Evolutionary conservation across 2,329 filamentous ascomycete species (phyloP), one percentile per base, ranked within the genome.

Genomic region (Aspergillus fumigatiaffinis): DNA sequence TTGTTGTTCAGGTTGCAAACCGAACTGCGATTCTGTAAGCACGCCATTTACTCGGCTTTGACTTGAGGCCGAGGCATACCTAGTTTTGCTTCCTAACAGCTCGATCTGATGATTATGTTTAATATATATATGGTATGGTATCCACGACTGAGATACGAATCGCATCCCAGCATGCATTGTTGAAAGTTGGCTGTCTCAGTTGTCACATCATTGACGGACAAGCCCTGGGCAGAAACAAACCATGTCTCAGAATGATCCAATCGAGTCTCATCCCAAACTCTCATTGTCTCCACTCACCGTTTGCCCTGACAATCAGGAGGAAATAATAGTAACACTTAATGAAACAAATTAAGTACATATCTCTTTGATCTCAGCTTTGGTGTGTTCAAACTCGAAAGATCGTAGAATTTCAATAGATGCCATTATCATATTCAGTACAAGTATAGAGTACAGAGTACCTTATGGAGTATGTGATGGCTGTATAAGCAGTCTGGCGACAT

Each of bases 211-310:
- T 61, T 51, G 48, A 47, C 54, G 32, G 53, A 55, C 44, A 50
- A 62, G 55, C 52, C 54, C 58, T 61, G 54, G 56, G 46, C 59
- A 67, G 68, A 71, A 71, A 71, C 69, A 66, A 59, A 59, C 63
- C 62, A 65, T 71, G 70, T 72, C 70, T 72, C 70, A 72, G 68
- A 38, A 48, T 51, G 55, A n/a, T 53, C 62, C 59, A 61, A 68
- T 66, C 56, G 61, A 52, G 42, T 44, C 20, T 26, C n/a, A 20
- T 54, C n/a, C n/a, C 38, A 47, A 47, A 26, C 14, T 26, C 21
- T 25, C 23, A 47, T 23, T 3, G 23, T 50, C 55, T 61, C 58
- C 62, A 62, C 58, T 56, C 14, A 23, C 12, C 12, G 12, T 32
- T 14, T 32, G 29, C 29, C 29, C 29, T 32, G 32, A 35, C 32